Evolutionary conservation across 306 rosid species (phyloP), one percentile per base, ranked within the genome.

Genomic region (Chamaecrista fasciculata): DNA sequence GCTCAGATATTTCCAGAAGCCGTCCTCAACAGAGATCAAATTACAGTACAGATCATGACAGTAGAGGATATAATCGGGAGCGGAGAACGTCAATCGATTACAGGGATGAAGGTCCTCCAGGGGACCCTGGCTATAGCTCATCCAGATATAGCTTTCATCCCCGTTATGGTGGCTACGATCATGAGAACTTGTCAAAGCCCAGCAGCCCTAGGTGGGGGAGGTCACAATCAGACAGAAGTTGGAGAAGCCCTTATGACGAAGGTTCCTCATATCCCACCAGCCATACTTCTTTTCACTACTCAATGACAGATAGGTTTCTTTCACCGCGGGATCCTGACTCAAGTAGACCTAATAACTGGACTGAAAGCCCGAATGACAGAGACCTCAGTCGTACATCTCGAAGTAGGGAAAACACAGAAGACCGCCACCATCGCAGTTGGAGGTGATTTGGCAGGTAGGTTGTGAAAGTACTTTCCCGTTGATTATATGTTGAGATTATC

Each of bases 31-130:
- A 76, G 20, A 83, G 91, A 49, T 71, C 59, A 3, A 87, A 60
- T 62, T 65, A 76, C 66, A 60, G 78, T 69, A 9, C 76, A 8
- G 96, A 83, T 76, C 66, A 77, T 26, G 74, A 71, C 53, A 82
- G 86, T 74, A 78, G 95, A 78, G 91, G 85, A 49, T 56, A 78
- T 78, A 67, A 76, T 77, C 87, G 76, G 0, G 96, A 91, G 67
- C 86, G 80, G 66, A 83, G 91, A 74, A 19, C 76, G 82, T 75
- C 74, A 23, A 80, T 76, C 57, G 96, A 87, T 76, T 79, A 36
- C 28, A 65, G 86, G 82, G 92, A 95, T 16, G 96, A 91, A 24
- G 87, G 87, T 43, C 97, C 99, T 15, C 96, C 95, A 16, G 90
- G 89, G 63, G 97, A 87, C 57, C 81, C 87, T 1, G 87, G 83